These are phyloP conservation scores for Cyclotella distinguenda DNA, from an alignment of 108 stramenopile genomes.

Conservation along the genomic window DNA sequence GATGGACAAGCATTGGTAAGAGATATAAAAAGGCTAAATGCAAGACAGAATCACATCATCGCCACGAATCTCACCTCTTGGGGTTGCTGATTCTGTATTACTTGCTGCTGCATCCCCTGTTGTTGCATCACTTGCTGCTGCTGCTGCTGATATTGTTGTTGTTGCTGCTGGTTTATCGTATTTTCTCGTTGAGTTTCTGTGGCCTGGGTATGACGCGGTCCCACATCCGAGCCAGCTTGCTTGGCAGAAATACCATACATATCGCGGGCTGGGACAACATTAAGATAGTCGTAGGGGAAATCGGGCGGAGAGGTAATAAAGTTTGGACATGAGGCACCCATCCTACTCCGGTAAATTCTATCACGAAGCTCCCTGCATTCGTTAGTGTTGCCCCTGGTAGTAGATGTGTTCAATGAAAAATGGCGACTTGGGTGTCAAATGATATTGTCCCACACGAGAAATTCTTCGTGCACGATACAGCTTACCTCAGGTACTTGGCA, in stretches of 20 bases:
- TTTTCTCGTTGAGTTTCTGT: slow-evolving; percentile 5
- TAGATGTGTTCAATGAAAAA: background rate
- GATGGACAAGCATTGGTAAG: background rate
- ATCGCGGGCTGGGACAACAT: slow-evolving; percentile 59
- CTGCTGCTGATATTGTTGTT: slow-evolving; percentile 32
- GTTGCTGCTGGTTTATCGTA: slow-evolving; percentile 44
- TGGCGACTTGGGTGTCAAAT: too few species aligned
- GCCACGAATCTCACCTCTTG: slow-evolving; percentile 13
- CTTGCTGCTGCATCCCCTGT: slow-evolving; percentile 26
- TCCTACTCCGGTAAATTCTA: slow-evolving; percentile 68
- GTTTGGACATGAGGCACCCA: slow-evolving; percentile 55
- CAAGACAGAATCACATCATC: background rate
- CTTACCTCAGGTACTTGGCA: slow-evolving; percentile 67
- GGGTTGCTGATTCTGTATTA: slow-evolving; percentile 1
- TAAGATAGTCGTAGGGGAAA: slow-evolving; percentile 63
- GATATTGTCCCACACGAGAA: too few species aligned
- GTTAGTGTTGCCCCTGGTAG: slow-evolving; percentile 39
- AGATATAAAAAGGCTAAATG: background rate
- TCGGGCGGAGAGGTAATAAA: slow-evolving; percentile 71
- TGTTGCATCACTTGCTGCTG: slow-evolving; percentile 51
- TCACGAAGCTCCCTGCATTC: slow-evolving; percentile 70
- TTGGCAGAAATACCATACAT: slow-evolving; percentile 44
- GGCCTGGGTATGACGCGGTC: slow-evolving; percentile 39
- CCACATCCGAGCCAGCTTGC: slow-evolving; percentile 25
- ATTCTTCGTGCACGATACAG: too few species aligned